Base-by-base conservation (phyloP, 1,284 basidiomycete species). In the Ustilago xerochloae region DNA sequence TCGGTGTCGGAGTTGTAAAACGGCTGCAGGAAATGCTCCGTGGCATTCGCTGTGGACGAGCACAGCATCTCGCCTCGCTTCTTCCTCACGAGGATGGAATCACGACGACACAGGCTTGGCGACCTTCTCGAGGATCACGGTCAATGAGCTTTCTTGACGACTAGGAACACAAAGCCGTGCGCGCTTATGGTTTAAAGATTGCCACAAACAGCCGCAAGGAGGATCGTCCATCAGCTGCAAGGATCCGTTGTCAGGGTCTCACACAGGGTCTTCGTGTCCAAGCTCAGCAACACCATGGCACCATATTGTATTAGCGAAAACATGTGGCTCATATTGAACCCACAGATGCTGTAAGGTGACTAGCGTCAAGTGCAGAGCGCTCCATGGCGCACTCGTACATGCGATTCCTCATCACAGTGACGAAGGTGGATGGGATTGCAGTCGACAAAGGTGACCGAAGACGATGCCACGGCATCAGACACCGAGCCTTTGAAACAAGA, bases 1-100 rank as follows among this genome's bases (percentile, higher is more conserved):
- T 60, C 52, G 53, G 57, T 48, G 57, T 62, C 54, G 64, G 64
- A 58, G 59, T 60, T 7, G 28, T 39, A 63, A 66, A 60, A 12
- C 20, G n/a, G n/a, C n/a, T 46, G 35, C 50, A 51, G 41, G 29
- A 52, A 38, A 22, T 22, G 26, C 16, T 39, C 29, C 36, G 22
- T 50, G n/a, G n/a, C 35, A 33, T 16, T 29, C n/a, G 28, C 28
- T 28, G 26, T n/a, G n/a, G n/a, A n/a, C n/a, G n/a, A n/a, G n/a
- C n/a, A n/a, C n/a, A n/a, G n/a, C n/a, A n/a, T n/a, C n/a, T n/a
- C n/a, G n/a, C n/a, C n/a, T n/a, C n/a, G 51, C 47, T 29, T 33
- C 39, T 45, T 18, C 30, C 35, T 49, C 32, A 22, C 30, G 10
- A 41, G 16, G n/a, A 20, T 32, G 55, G 55, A 58, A 20, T 58